phyloP scores from a whole-genome alignment of 2,329 filamentous ascomycete genomes.

The Graphiopsis chlorocephala region DNA sequence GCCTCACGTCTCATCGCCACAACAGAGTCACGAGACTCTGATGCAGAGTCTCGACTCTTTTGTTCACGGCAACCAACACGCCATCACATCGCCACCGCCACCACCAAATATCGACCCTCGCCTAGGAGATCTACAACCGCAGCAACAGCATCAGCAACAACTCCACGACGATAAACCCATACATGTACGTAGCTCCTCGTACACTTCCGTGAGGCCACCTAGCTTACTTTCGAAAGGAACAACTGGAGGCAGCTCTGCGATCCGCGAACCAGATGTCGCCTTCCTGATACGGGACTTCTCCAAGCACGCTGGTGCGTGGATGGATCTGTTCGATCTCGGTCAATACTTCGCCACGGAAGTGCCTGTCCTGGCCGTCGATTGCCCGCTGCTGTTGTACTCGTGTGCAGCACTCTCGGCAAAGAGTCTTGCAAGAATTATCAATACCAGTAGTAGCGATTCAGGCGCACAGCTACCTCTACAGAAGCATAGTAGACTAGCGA shows the following conservation, averaged over 20 bases:
- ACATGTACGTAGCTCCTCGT: conserved; percentile 33
- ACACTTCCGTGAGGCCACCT: conserved; percentile 25
- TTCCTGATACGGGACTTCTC: conserved; percentile 60
- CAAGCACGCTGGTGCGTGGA: conserved; percentile 58
- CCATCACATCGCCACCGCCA: conserved; percentile 36
- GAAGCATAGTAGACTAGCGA: conserved; percentile 49
- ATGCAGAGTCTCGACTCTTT: conserved; percentile 55
- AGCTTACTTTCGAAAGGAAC: conserved; percentile 32
- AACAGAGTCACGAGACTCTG: conserved; percentile 18
- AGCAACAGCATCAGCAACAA: background rate
- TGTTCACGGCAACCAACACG: conserved; percentile 18
- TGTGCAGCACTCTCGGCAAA: conserved; percentile 62
- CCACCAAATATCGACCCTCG: conserved; percentile 30
- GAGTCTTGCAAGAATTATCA: conserved; percentile 54
- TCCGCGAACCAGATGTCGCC: conserved; percentile 40
- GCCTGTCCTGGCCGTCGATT: conserved; percentile 53
- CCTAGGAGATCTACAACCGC: conserved; percentile 27
- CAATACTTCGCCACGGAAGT: conserved; percentile 61
- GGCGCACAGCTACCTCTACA: conserved; percentile 34
- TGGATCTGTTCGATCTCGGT: conserved; percentile 57
- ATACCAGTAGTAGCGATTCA: conserved; percentile 48
- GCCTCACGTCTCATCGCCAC: conserved; percentile 23
- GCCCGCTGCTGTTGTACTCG: conserved; percentile 51
- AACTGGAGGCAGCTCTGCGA: conserved; percentile 23
- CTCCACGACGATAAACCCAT: conserved; percentile 16